Conservation (phyloP, 2,329 filamentous ascomycete genomes). For the Sporothrix curviconia region DNA sequence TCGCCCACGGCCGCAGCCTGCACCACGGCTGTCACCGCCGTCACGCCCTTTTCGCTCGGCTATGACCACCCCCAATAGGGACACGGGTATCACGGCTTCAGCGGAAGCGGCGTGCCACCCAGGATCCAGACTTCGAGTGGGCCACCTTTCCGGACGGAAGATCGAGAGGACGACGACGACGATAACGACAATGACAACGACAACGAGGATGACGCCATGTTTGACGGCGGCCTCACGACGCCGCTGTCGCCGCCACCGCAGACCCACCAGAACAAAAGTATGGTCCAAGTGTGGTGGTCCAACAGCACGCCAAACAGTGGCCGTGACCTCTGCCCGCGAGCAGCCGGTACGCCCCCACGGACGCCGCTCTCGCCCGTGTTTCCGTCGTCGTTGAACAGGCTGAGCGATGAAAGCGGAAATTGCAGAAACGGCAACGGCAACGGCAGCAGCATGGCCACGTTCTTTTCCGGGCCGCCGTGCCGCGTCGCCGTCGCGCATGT, state of each 20-base stretch:
- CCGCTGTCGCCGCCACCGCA: constrained; percentile 18
- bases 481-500: not conserved
- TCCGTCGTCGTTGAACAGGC: not conserved
- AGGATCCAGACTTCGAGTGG: constrained; percentile 8
- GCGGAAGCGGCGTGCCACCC: constrained; percentile 14
- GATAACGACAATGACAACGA: not conserved
- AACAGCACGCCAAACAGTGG: not conserved
- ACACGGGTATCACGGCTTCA: constrained; percentile 18
- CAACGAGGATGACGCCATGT: not conserved
- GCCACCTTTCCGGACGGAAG: not conserved
- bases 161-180: not conserved
- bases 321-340: constrained; percentile 1
- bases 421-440: not conserved
- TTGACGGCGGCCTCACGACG: constrained; percentile 8
- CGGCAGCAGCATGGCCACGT: not conserved
- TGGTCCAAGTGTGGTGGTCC: no score
- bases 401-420: no score
- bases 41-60: no score
- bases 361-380: constrained; percentile 10
- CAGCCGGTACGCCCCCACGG: constrained; percentile 1
- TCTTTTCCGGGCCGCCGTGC: not conserved
- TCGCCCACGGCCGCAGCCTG: not conserved
- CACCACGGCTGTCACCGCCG: not conserved
- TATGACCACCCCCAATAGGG: constrained; percentile 16
- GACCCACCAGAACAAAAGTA: constrained; percentile 8